A percentile compares a stretch with the other conserved stretches of the same genome.
These are phyloP conservation scores for Xylariaceae sp. DNA, from an alignment of 2,329 filamentous ascomycete genomes.

Conservation along the genomic window DNA sequence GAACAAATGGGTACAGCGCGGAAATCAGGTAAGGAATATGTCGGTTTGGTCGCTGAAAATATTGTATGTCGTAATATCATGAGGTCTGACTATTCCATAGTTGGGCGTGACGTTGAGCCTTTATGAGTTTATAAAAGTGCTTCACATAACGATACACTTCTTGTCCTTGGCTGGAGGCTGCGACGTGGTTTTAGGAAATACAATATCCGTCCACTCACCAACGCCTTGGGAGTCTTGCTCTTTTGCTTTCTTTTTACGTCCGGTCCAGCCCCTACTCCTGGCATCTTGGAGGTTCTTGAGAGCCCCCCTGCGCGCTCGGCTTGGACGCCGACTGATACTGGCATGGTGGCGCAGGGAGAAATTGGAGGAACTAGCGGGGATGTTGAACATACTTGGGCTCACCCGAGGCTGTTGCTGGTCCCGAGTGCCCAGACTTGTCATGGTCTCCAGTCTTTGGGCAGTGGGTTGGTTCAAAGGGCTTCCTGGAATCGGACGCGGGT, in stretches of 20 bases:
- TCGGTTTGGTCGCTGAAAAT: slow-evolving; percentile 3
- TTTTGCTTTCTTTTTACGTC: slow-evolving; percentile 36
- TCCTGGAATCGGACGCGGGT: slow-evolving; percentile 39
- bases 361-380: slow-evolving; percentile 9
- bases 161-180: slow-evolving; percentile 35
- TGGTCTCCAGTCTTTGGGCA: slow-evolving; percentile 53
- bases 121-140: not conserved
- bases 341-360: slow-evolving; percentile 38
- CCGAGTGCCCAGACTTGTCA: slow-evolving; percentile 38
- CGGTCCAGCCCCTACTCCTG: slow-evolving; percentile 54
- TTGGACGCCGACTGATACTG: slow-evolving; percentile 45
- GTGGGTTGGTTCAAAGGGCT: slow-evolving; percentile 40
- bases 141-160: slow-evolving; percentile 53
- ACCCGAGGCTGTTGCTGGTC: slow-evolving; percentile 9
- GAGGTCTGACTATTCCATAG: not conserved
- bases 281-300: slow-evolving; percentile 61
- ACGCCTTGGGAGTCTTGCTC: slow-evolving; percentile 35
- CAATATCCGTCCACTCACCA: slow-evolving; percentile 52
- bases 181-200: slow-evolving; percentile 26
- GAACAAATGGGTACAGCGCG: no score
- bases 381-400: slow-evolving; percentile 2
- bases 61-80: not conserved
- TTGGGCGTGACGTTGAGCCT: not conserved
- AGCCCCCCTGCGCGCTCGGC: slow-evolving; percentile 56
- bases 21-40: no score